A percentile compares a stretch with the other conserved stretches of the same genome.
Evolutionary conservation across 2,329 filamentous ascomycete genomes (phyloP).

Genomic region (Colletotrichum musae): DNA sequence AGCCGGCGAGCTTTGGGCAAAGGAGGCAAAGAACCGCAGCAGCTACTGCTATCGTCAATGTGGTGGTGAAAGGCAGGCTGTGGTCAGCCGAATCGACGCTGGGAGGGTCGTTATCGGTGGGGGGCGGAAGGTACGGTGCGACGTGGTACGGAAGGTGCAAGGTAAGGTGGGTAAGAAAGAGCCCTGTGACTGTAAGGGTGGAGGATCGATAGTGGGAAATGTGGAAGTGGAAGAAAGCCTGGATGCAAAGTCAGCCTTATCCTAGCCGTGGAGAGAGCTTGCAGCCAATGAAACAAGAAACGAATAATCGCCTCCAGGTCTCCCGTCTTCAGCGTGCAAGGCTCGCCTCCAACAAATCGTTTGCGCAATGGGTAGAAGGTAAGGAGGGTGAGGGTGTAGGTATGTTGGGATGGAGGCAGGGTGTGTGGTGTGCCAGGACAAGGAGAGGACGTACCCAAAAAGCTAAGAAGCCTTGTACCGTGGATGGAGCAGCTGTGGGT

Average conservation of each 20-base stretch:
- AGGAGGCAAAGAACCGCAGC: not conserved
- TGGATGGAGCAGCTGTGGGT: slow-evolving; percentile 19
- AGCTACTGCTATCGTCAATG: not conserved
- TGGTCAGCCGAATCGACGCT: slow-evolving; percentile 28
- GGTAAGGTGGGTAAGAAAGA: not conserved
- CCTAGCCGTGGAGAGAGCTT: not conserved
- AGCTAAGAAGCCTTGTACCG: slow-evolving; percentile 31
- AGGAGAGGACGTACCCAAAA: slow-evolving; percentile 22
- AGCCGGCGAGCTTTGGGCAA: not conserved
- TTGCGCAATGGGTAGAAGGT: not conserved
- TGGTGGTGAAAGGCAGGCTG: slow-evolving; percentile 25
- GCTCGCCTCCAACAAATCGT: slow-evolving; percentile 1
- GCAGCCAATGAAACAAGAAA: slow-evolving; percentile 10
- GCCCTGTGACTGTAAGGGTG: too few relatives aligned
- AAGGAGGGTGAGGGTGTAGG: too few relatives aligned
- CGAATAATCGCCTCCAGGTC: not conserved
- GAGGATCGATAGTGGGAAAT: slow-evolving; percentile 3
- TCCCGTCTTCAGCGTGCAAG: slow-evolving; percentile 7
- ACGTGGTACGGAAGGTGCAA: slow-evolving; percentile 16
- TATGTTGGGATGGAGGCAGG: slow-evolving; percentile 13
- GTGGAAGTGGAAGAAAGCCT: slow-evolving; percentile 22
- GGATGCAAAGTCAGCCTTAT: not conserved
- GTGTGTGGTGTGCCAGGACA: not conserved
- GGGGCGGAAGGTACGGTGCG: slow-evolving; percentile 26
- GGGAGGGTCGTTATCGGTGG: slow-evolving; percentile 29